These are phyloP conservation scores for Malus hybrid DNA, from an alignment of 331 rosid species.

Conservation along the genomic window DNA sequence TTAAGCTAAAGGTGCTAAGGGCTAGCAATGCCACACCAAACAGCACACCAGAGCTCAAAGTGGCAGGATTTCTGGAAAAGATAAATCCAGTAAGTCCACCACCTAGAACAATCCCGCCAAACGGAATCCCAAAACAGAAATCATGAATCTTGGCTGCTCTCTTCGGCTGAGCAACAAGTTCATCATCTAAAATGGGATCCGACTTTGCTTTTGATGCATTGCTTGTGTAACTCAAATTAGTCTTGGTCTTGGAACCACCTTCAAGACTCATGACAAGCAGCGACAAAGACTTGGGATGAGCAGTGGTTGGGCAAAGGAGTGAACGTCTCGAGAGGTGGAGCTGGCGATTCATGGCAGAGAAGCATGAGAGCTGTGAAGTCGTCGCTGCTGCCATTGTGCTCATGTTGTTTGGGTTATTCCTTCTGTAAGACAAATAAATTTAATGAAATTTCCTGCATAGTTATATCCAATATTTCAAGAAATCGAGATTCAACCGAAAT, in stretches of 20 bases:
- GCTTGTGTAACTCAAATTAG: constrained; percentile 28
- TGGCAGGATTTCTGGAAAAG: constrained; percentile 58
- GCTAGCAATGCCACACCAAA: constrained; percentile 82
- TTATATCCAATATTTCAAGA: background rate
- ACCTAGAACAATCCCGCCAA: constrained; percentile 78
- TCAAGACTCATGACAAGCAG: constrained; percentile 41
- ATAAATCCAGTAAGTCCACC: constrained; percentile 70
- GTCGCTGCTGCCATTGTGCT: constrained; percentile 43
- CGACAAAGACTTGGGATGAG: constrained; percentile 16
- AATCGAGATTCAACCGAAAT: background rate
- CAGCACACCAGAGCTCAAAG: constrained; percentile 55
- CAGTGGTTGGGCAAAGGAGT: constrained; percentile 23
- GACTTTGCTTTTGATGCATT: constrained; percentile 36
- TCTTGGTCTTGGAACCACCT: constrained; percentile 40
- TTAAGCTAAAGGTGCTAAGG: constrained; percentile 78
- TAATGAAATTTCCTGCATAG: background rate
- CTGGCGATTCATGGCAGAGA: constrained; percentile 44
- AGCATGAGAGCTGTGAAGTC: constrained; percentile 50
- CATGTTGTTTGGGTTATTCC: background rate
- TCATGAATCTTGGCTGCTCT: constrained; percentile 82
- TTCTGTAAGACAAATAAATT: background rate
- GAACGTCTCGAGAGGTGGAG: constrained; percentile 26
- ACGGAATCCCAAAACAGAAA: constrained; percentile 96
- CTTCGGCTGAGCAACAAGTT: constrained; percentile 26
- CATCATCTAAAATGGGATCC: constrained; percentile 24